Conservation (phyloP, 257 asterid genomes). For the Haberlea rhodopensis region DNA sequence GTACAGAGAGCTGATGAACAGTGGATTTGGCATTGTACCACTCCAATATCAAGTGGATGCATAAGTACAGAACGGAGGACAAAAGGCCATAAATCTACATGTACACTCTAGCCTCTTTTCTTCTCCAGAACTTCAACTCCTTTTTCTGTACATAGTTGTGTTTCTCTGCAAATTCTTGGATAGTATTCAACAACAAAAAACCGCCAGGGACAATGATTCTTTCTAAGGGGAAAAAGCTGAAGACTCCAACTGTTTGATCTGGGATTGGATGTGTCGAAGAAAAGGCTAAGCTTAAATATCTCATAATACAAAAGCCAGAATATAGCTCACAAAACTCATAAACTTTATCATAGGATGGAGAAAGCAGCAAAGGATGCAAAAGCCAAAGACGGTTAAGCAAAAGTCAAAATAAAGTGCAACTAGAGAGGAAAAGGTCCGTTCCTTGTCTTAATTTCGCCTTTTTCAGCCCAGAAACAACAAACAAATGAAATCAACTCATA, state of each 20-base stretch:
- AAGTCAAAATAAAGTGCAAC: slow-evolving; percentile 17
- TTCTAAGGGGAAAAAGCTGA: not conserved
- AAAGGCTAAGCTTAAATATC: not conserved
- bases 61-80: slow-evolving; percentile 16
- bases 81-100: slow-evolving; percentile 11
- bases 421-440: not conserved
- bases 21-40: not conserved
- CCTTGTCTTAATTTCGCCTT: slow-evolving; percentile 8
- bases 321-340: slow-evolving; percentile 15
- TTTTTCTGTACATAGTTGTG: slow-evolving; percentile 8
- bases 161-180: slow-evolving; percentile 15
- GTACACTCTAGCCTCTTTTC: slow-evolving; percentile 3
- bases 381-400: slow-evolving; percentile 9
- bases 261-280: not conserved
- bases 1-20: slow-evolving; percentile 6
- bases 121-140: not conserved
- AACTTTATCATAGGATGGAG: slow-evolving; percentile 14
- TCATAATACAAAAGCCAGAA: not conserved
- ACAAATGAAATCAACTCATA: slow-evolving; percentile 16
- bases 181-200: slow-evolving; percentile 12
- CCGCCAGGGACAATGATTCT: not conserved
- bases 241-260: not conserved
- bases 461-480: slow-evolving; percentile 18
- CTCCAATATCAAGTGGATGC: slow-evolving; percentile 3
- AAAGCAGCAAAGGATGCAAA: slow-evolving; percentile 11